phyloP scores from a whole-genome alignment of 257 asterid genomes.

The Plantago major region DNA sequence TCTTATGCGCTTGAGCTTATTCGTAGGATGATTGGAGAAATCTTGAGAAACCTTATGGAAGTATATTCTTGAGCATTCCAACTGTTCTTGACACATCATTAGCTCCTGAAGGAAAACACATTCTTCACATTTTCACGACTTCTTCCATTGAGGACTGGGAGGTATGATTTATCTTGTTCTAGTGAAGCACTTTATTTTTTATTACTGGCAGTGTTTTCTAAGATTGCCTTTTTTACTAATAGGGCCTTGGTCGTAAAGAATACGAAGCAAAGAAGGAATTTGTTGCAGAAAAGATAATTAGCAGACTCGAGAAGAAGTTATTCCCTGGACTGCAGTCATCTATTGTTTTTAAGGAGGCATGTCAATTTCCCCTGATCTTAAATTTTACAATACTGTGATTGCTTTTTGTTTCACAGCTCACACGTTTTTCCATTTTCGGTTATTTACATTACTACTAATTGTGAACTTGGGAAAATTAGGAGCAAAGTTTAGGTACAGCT shows the following conservation, averaged over 20 bases:
- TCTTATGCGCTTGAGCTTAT: conserved; percentile 16
- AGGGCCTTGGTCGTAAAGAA: conserved; percentile 78
- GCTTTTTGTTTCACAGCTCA: too few species aligned
- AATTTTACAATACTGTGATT: too few species aligned
- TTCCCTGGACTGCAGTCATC: conserved; percentile 85
- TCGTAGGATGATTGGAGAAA: conserved; percentile 71
- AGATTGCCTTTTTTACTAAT: conserved; percentile 8
- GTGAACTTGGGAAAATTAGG: too few species aligned
- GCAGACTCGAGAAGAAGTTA: conserved; percentile 79
- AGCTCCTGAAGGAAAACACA: conserved; percentile 94
- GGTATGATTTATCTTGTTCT: conserved; percentile 35
- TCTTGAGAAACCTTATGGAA: conserved; percentile 80
- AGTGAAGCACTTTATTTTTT: not conserved
- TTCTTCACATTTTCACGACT: conserved; percentile 90
- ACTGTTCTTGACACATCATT: conserved; percentile 83
- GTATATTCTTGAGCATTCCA: conserved; percentile 96
- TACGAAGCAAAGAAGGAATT: conserved; percentile 85
- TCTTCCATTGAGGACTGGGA: conserved; percentile 95
- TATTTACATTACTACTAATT: too few species aligned
- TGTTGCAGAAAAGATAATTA: conserved; percentile 65
- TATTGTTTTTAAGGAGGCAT: conserved; percentile 75
- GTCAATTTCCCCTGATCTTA: conserved; percentile 9
- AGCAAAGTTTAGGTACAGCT: too few species aligned
- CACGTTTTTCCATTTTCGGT: too few species aligned
- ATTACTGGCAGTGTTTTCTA: conserved; percentile 3